A percentile compares a stretch with the other conserved stretches of the same genome.
These are phyloP conservation scores for Datura wrightii DNA, from an alignment of 257 asterid genomes.

Conservation along the genomic window DNA sequence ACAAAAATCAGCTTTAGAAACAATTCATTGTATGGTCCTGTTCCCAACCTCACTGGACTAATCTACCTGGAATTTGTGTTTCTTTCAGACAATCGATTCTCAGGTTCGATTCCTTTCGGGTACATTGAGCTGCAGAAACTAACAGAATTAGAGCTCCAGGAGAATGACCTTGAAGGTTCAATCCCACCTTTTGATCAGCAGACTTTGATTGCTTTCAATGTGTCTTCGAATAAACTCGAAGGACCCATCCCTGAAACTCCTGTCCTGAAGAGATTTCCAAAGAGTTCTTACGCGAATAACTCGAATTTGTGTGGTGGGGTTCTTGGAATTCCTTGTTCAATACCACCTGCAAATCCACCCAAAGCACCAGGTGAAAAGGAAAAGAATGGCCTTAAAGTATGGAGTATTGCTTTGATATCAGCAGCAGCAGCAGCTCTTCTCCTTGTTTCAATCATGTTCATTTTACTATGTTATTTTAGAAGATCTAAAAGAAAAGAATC, in stretches of 20 bases:
- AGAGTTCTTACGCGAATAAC: slow-evolving; percentile 51
- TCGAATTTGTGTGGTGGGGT: slow-evolving; percentile 58
- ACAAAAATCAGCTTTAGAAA: slow-evolving; percentile 57
- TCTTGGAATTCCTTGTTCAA: slow-evolving; percentile 50
- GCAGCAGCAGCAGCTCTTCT: slow-evolving; percentile 51
- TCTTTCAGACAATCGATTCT: slow-evolving; percentile 58
- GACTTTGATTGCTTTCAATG: slow-evolving; percentile 51
- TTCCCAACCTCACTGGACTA: slow-evolving; percentile 57
- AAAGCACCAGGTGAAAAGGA: slow-evolving; percentile 36
- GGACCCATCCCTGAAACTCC: slow-evolving; percentile 63
- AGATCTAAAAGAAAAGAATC: slow-evolving; percentile 38
- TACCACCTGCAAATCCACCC: slow-evolving; percentile 45
- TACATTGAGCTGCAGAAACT: slow-evolving; percentile 49
- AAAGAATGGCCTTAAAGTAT: slow-evolving; percentile 34
- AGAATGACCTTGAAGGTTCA: slow-evolving; percentile 54
- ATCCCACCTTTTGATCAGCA: slow-evolving; percentile 69
- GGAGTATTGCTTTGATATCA: slow-evolving; percentile 64
- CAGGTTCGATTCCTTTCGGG: slow-evolving; percentile 54
- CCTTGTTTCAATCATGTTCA: slow-evolving; percentile 41
- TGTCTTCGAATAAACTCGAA: slow-evolving; percentile 54
- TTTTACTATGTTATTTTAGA: slow-evolving; percentile 43
- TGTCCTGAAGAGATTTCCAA: slow-evolving; percentile 48
- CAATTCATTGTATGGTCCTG: slow-evolving; percentile 61
- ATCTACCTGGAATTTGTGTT: slow-evolving; percentile 45
- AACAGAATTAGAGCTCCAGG: slow-evolving; percentile 53